phyloP scores from a whole-genome alignment of 129 eudicot species.

The Ambrosia artemisiifolia region DNA sequence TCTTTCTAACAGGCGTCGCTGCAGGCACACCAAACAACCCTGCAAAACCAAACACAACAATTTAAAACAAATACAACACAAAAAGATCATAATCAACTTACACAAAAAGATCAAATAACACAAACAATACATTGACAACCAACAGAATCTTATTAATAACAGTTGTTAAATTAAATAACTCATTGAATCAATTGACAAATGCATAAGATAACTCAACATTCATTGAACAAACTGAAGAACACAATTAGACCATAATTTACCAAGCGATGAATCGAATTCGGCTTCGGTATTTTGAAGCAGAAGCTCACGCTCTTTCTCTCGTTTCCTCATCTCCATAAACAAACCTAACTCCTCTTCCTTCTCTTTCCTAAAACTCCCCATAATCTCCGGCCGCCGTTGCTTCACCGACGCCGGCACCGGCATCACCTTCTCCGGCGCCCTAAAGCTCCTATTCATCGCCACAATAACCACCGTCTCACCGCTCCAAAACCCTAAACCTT shows the following conservation, averaged over 20 bases:
- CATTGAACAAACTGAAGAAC: not conserved
- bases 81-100: not conserved
- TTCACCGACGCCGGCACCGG: slow-evolving; percentile 34
- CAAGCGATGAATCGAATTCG: slow-evolving; percentile 69
- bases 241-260: slow-evolving; percentile 27
- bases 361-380: slow-evolving; percentile 53
- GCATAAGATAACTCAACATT: not conserved
- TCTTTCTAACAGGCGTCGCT: slow-evolving; percentile 57
- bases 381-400: slow-evolving; percentile 45
- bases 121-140: too few species aligned
- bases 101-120: not conserved
- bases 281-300: slow-evolving; percentile 55
- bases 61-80: slow-evolving; percentile 5
- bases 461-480: slow-evolving; percentile 8
- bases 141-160: slow-evolving; percentile 17
- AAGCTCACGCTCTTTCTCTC: slow-evolving; percentile 72
- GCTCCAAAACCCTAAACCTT: slow-evolving; percentile 10
- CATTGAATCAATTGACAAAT: not conserved
- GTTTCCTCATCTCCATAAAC: slow-evolving; percentile 79
- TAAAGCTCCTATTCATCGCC: slow-evolving; percentile 76
- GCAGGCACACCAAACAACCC: slow-evolving; percentile 62
- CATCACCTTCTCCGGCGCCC: slow-evolving; percentile 63
- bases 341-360: slow-evolving; percentile 85
- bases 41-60: slow-evolving; percentile 31
- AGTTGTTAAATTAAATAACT: not conserved